Conservation (phyloP, 345 rosid genomes). For the Rhizophora mangle region DNA sequence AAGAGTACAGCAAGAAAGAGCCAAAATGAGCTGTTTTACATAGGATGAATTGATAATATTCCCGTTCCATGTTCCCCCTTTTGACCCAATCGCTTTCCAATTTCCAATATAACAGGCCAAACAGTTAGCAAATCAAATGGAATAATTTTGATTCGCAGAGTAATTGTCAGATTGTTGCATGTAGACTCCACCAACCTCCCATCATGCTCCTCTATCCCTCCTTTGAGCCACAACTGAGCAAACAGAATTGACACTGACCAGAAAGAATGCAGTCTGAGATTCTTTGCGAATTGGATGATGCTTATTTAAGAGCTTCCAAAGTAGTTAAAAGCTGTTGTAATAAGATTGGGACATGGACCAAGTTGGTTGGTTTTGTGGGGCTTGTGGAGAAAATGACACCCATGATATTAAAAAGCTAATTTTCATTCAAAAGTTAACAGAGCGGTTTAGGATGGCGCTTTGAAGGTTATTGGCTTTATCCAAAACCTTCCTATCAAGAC, state of each 20-base stretch:
- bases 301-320: neutral
- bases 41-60: neutral
- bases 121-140: slow-evolving; percentile 7
- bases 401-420: too few species aligned
- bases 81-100: neutral
- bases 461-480: too few species aligned
- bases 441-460: too few species aligned
- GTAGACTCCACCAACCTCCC: too few species aligned
- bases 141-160: neutral
- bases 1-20: neutral
- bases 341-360: slow-evolving; percentile 5
- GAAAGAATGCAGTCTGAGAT: neutral
- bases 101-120: slow-evolving; percentile 15
- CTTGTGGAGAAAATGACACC: too few species aligned
- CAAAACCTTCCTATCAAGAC: too few species aligned
- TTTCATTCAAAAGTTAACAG: too few species aligned
- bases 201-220: too few species aligned
- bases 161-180: too few species aligned
- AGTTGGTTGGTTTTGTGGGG: too few species aligned
- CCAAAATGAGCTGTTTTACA: neutral
- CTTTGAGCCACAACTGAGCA: neutral
- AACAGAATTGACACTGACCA: neutral
- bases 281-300: too few species aligned
- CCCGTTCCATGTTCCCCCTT: too few species aligned
- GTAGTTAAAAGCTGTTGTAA: slow-evolving; percentile 18